Percentiles rank a stretch among this genome's conserved stretches.
phyloP scores from a whole-genome alignment of 176 grass and related monocot species.

The Oryza coarctata region DNA sequence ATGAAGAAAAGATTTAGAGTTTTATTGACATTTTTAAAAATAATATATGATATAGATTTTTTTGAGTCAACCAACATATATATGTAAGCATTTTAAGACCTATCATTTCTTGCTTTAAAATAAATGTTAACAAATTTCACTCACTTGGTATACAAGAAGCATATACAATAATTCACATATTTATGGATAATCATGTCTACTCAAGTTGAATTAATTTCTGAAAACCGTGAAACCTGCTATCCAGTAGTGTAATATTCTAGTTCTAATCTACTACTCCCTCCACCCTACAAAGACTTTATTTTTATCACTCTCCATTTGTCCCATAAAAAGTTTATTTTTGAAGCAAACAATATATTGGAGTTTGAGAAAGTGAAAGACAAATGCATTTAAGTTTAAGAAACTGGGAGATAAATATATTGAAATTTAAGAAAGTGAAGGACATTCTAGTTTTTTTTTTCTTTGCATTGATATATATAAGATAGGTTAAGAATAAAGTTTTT shows the following conservation, averaged over 20 bases:
- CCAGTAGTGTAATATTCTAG: background rate
- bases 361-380: too few species aligned
- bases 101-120: slow-evolving; percentile 8
- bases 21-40: background rate
- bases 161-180: background rate
- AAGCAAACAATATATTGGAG: too few species aligned
- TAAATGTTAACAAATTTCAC: slow-evolving; percentile 19
- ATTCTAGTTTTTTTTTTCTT: too few species aligned
- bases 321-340: too few species aligned
- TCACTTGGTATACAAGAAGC: slow-evolving; percentile 4
- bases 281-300: too few species aligned
- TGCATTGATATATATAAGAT: too few species aligned
- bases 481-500: too few species aligned
- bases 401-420: too few species aligned
- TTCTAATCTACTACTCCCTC: background rate
- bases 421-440: too few species aligned
- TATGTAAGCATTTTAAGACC: background rate
- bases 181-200: background rate
- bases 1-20: background rate
- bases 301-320: too few species aligned
- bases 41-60: background rate
- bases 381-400: too few species aligned
- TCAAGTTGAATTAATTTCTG: background rate
- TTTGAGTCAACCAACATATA: background rate
- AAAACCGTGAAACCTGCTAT: background rate